phyloP scores from a whole-genome alignment of 2,329 filamentous ascomycete species.

The Rhynchosporium agropyri region DNA sequence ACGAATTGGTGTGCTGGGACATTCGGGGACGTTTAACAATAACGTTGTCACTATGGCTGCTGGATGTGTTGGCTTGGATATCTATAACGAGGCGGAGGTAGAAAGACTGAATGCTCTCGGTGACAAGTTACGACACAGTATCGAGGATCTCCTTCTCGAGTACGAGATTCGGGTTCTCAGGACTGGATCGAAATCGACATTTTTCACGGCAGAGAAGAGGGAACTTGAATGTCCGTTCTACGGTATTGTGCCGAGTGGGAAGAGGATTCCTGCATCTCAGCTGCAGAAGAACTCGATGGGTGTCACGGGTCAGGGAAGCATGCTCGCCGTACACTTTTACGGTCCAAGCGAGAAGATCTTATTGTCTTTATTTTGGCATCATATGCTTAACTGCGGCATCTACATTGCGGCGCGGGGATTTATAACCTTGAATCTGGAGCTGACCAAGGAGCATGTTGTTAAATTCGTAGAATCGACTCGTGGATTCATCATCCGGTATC shows the following conservation, averaged over 20 bases:
- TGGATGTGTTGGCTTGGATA: slow-evolving; percentile 44
- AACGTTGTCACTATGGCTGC: slow-evolving; percentile 58
- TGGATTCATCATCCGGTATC: slow-evolving; percentile 19
- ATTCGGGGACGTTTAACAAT: slow-evolving; percentile 71
- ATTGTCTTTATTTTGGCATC: slow-evolving; percentile 31
- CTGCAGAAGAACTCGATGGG: slow-evolving; percentile 22
- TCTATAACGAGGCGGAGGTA: slow-evolving; percentile 29
- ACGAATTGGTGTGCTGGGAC: slow-evolving; percentile 47
- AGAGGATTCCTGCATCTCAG: neutral
- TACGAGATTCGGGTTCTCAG: slow-evolving; percentile 13
- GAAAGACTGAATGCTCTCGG: slow-evolving; percentile 30
- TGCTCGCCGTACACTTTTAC: slow-evolving; percentile 32
- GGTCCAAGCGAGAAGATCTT: slow-evolving; percentile 30
- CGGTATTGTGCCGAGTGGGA: slow-evolving; percentile 13
- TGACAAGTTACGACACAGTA: slow-evolving; percentile 22
- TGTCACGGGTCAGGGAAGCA: slow-evolving; percentile 31
- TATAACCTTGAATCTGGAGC: slow-evolving; percentile 32
- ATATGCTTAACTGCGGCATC: slow-evolving; percentile 33
- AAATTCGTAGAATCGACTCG: slow-evolving; percentile 21
- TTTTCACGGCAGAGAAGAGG: neutral
- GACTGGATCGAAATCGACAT: neutral
- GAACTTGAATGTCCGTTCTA: slow-evolving; percentile 26
- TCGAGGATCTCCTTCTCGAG: slow-evolving; percentile 24
- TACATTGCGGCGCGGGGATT: slow-evolving; percentile 35
- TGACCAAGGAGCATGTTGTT: slow-evolving; percentile 18